phyloP scores from a whole-genome alignment of 2,329 filamentous ascomycete genomes.

The Aspergillus felis region DNA sequence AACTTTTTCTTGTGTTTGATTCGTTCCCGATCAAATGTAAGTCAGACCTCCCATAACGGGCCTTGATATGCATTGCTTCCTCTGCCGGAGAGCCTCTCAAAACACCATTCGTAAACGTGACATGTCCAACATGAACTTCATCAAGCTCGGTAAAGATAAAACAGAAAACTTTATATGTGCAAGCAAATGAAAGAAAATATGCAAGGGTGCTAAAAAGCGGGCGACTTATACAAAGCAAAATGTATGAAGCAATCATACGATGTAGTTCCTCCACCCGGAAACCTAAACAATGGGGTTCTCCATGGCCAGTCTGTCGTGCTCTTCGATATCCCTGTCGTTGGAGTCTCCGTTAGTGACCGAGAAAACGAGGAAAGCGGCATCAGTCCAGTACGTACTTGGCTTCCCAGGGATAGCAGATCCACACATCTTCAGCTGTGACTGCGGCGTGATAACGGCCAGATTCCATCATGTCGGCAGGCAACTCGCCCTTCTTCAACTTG shows the following conservation, averaged over 20 bases:
- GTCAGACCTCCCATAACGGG: not conserved
- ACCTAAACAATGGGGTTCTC: conserved; percentile 35
- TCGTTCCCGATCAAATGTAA: not conserved
- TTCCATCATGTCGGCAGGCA: conserved; percentile 73
- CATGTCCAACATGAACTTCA: conserved; percentile 11
- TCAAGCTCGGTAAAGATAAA: not conserved
- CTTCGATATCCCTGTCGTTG: conserved; percentile 68
- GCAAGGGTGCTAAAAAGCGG: not conserved
- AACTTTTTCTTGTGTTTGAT: not conserved
- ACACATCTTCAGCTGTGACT: conserved; percentile 83
- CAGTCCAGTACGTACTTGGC: conserved; percentile 56
- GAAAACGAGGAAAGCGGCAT: not conserved
- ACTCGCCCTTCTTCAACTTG: conserved; percentile 85
- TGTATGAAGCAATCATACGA: not conserved
- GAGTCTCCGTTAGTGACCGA: conserved; percentile 17
- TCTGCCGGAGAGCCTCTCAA: conserved; percentile 19
- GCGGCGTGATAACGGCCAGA: conserved; percentile 77
- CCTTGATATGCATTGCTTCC: conserved; percentile 5
- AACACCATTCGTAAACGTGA: conserved; percentile 15
- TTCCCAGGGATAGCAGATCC: conserved; percentile 99
- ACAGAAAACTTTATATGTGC: conserved; percentile 10
- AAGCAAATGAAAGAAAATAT: conserved; percentile 10
- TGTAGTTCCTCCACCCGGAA: not conserved
- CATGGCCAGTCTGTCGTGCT: conserved; percentile 72
- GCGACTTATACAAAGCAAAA: not conserved